A percentile compares a stretch with the other conserved stretches of the same genome.
phyloP scores from a whole-genome alignment of 306 rosid species.

The Boehmeria nivea region DNA sequence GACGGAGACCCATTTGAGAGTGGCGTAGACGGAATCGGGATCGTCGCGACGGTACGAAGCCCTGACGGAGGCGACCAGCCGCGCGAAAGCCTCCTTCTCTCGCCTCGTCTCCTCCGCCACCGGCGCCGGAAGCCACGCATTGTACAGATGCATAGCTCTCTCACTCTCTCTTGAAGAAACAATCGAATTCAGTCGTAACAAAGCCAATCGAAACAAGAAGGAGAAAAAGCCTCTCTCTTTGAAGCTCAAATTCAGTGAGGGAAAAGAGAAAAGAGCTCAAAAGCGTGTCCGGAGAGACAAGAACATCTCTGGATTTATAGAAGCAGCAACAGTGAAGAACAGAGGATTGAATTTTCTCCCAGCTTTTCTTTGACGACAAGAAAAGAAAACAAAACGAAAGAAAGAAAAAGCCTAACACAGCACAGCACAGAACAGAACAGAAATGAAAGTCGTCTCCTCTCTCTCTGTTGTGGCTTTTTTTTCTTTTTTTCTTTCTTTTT shows the following conservation, averaged over 20 bases:
- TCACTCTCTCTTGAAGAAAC: no score
- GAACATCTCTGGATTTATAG: no score
- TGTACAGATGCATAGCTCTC: conserved; percentile 78
- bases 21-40: conserved; percentile 80
- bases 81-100: conserved; percentile 73
- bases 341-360: no score
- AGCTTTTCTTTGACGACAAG: conserved; percentile 11
- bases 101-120: conserved; percentile 59
- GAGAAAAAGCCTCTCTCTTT: background rate
- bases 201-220: no score
- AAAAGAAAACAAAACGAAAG: no score
- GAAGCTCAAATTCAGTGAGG: background rate
- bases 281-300: no score
- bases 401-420: no score
- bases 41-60: conserved; percentile 51
- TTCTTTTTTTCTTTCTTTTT: no score
- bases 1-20: conserved; percentile 83
- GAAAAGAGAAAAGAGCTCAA: background rate
- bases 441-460: background rate
- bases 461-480: background rate
- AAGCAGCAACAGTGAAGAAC: no score
- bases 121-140: conserved; percentile 98
- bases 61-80: conserved; percentile 50
- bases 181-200: no score
- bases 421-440: no score